These are phyloP conservation scores for Angomonas ambiguus DNA, from an alignment of 208 protist species.

Conservation along the genomic window DNA sequence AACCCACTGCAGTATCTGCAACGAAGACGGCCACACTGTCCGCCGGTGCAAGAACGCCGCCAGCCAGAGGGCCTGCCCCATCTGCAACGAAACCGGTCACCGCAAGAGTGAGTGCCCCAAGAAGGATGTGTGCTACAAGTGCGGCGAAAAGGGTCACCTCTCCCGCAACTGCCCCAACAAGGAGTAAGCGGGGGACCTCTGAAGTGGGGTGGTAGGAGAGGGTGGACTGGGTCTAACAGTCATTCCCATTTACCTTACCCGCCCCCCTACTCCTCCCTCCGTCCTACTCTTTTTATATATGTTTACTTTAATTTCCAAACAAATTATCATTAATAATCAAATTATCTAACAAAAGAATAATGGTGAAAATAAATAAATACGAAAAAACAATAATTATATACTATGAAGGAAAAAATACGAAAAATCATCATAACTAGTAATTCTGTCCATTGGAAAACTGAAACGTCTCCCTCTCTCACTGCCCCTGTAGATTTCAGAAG, in stretches of 20 bases:
- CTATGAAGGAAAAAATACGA: not conserved
- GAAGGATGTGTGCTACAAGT: conserved; percentile 61
- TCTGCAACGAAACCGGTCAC: conserved; percentile 80
- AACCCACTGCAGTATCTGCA: conserved; percentile 78
- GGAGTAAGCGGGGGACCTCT: too few relatives aligned
- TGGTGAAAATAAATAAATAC: not conserved
- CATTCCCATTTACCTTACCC: too few relatives aligned
- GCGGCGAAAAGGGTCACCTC: conserved; percentile 50
- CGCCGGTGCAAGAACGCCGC: conserved; percentile 63
- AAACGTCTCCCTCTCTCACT: too few relatives aligned
- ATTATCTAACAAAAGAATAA: not conserved
- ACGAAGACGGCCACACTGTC: conserved; percentile 73
- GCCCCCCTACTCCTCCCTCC: too few relatives aligned
- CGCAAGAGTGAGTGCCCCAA: conserved; percentile 67
- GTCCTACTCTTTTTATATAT: too few relatives aligned
- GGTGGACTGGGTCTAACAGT: not conserved
- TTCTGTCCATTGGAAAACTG: too few relatives aligned
- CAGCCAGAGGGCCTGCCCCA: conserved; percentile 50
- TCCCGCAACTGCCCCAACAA: conserved; percentile 13
- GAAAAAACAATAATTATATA: not conserved
- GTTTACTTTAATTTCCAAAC: too few relatives aligned
- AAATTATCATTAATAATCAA: too few relatives aligned
- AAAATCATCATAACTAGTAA: too few relatives aligned
- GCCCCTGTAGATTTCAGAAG: too few relatives aligned
- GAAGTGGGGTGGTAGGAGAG: too few relatives aligned